Conservation (phyloP, 73 alveolate genomes). For the Symbiodinium pilosum region DNA sequence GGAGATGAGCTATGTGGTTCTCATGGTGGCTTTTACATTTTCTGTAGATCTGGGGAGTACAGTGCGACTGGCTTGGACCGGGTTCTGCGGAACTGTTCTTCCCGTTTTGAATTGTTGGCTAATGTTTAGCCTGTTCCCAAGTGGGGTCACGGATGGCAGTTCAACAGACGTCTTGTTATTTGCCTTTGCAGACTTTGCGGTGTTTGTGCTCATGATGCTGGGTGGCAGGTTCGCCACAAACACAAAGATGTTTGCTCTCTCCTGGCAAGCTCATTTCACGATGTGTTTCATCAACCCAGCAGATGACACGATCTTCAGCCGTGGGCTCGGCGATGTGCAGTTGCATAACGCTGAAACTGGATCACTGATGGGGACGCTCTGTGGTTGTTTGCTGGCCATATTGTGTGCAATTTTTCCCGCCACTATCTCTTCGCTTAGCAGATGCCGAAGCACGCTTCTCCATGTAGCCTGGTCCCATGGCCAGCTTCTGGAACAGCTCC, state of each 20-base stretch:
- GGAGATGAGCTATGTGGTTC: conserved; percentile 87
- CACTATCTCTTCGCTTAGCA: neutral
- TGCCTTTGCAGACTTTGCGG: conserved; percentile 43
- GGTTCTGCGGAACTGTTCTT: conserved; percentile 66
- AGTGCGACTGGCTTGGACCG: conserved; percentile 53
- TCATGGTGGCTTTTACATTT: conserved; percentile 47
- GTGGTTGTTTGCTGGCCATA: neutral
- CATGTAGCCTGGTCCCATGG: neutral
- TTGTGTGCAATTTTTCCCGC: neutral
- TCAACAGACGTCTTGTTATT: neutral
- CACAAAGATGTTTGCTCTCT: conserved; percentile 82
- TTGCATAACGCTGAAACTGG: conserved; percentile 77
- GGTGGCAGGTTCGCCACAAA: conserved; percentile 29
- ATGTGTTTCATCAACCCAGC: conserved; percentile 73
- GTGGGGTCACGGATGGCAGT: conserved; percentile 14
- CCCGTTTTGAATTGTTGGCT: conserved; percentile 76
- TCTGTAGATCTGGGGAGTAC: conserved; percentile 87
- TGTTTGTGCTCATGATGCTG: conserved; percentile 38
- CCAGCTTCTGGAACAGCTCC: neutral
- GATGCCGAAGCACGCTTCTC: neutral
- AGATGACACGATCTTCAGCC: conserved; percentile 65
- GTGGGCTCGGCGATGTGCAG: conserved; percentile 43
- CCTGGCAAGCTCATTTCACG: conserved; percentile 88
- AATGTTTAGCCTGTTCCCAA: neutral
- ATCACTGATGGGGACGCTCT: conserved; percentile 46